Conservation (phyloP, 2,329 filamentous ascomycete genomes). For the Cucurbitaria berberidis region DNA sequence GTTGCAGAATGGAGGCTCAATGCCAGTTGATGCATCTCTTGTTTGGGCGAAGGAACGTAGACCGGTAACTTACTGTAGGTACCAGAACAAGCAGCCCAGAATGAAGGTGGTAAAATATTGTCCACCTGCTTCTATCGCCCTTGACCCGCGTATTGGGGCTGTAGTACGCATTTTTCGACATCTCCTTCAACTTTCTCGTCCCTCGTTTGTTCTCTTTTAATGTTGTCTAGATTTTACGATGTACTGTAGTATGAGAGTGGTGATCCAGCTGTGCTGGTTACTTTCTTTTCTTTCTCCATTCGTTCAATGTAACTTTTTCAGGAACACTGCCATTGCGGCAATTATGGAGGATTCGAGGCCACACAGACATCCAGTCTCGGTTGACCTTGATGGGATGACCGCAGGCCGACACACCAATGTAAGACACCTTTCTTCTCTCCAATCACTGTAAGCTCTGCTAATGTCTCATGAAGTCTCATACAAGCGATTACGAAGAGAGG, state of each 20-base stretch:
- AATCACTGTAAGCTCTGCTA: background rate
- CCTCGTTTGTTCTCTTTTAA: slow-evolving; percentile 5
- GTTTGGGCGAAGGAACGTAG: slow-evolving; percentile 8
- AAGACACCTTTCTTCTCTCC: background rate
- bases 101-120: slow-evolving; percentile 9
- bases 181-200: slow-evolving; percentile 6
- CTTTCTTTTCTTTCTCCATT: slow-evolving; percentile 14
- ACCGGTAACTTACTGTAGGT: background rate
- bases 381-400: background rate
- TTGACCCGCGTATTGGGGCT: slow-evolving; percentile 5
- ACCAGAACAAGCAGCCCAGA: background rate
- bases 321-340: background rate
- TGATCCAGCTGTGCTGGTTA: slow-evolving; percentile 30
- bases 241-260: slow-evolving; percentile 4
- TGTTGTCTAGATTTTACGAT: slow-evolving; percentile 12
- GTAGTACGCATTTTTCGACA: slow-evolving; percentile 1
- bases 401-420: background rate
- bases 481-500: background rate
- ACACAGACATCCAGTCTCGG: background rate
- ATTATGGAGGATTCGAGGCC: background rate
- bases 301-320: slow-evolving; percentile 9
- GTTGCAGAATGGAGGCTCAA: slow-evolving; percentile 11
- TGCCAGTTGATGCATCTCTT: slow-evolving; percentile 15
- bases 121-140: slow-evolving; percentile 1
- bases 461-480: background rate